Evolutionary conservation across 1,139 yeast genomes (phyloP).

Genomic region (Saccharomyces hybrid): DNA sequence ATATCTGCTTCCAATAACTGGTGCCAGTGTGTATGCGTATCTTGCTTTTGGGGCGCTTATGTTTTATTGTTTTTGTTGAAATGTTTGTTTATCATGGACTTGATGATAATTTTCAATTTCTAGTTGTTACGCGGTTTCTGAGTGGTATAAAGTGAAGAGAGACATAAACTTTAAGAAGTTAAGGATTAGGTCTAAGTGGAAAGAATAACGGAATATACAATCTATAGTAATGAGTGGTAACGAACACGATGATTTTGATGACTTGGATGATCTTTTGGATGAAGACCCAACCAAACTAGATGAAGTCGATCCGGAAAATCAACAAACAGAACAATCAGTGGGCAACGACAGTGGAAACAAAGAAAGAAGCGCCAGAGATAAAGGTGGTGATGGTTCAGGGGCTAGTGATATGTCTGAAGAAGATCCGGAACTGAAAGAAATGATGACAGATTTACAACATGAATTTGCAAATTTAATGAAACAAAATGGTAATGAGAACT

Average conservation of each 20-base stretch:
- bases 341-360: neutral
- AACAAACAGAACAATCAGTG: neutral
- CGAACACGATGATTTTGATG: slow-evolving; percentile 56
- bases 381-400: slow-evolving; percentile 6
- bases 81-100: neutral
- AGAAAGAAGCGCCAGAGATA: slow-evolving; percentile 1
- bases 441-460: slow-evolving; percentile 23
- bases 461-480: slow-evolving; percentile 25
- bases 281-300: slow-evolving; percentile 64
- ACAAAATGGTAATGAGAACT: slow-evolving; percentile 19
- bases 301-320: slow-evolving; percentile 6
- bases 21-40: neutral
- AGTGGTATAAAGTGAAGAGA: neutral
- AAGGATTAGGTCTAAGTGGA: neutral
- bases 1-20: slow-evolving; percentile 9
- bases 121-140: neutral
- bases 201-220: neutral
- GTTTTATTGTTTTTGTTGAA: neutral
- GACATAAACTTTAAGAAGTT: neutral
- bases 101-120: neutral
- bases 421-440: slow-evolving; percentile 20
- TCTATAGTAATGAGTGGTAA: slow-evolving; percentile 11
- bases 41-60: neutral
- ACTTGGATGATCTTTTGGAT: slow-evolving; percentile 65
- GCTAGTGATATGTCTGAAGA: slow-evolving; percentile 6